Evolutionary conservation across 169 alveolate species (phyloP).

Genomic region (Plasmodium gonderi): DNA sequence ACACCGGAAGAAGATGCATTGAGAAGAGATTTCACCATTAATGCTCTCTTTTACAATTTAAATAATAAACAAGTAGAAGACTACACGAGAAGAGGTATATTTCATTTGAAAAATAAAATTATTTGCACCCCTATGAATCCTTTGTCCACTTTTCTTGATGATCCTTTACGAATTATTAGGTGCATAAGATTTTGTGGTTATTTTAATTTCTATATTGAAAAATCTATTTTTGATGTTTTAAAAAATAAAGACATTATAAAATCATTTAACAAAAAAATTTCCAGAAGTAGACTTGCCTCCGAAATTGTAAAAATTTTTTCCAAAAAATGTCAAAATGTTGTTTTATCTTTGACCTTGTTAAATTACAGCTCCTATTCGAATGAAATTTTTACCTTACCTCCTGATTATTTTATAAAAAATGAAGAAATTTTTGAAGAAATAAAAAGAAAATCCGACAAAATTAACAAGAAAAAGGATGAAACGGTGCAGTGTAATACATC

Average conservation of each 20-base stretch:
- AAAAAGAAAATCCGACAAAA: conserved; percentile 8
- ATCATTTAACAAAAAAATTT: conserved; percentile 59
- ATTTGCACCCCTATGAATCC: conserved; percentile 96
- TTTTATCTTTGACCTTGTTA: conserved; percentile 38
- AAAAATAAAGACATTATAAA: conserved; percentile 55
- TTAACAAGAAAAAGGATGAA: not conserved
- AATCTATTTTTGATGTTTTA: conserved; percentile 82
- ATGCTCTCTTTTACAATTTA: conserved; percentile 96
- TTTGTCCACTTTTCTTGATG: conserved; percentile 95
- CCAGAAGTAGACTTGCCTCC: conserved; percentile 66
- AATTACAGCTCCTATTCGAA: conserved; percentile 60
- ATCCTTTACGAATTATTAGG: conserved; percentile 97
- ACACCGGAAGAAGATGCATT: conserved; percentile 97
- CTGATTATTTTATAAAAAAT: conserved; percentile 8
- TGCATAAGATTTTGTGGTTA: conserved; percentile 96
- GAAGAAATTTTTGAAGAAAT: conserved; percentile 26
- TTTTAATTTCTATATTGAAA: conserved; percentile 86
- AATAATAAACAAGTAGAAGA: conserved; percentile 95
- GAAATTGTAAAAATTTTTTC: conserved; percentile 70
- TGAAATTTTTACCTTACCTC: conserved; percentile 42
- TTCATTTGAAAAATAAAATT: conserved; percentile 92
- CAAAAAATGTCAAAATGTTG: conserved; percentile 19
- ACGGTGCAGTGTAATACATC: too few relatives aligned
- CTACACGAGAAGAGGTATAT: conserved; percentile 92
- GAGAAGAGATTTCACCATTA: conserved; percentile 98